A percentile compares a stretch with the other conserved stretches of the same genome.
Evolutionary conservation across 2,329 filamentous ascomycete species (phyloP).

Genomic region (Xylaria arbuscula): DNA sequence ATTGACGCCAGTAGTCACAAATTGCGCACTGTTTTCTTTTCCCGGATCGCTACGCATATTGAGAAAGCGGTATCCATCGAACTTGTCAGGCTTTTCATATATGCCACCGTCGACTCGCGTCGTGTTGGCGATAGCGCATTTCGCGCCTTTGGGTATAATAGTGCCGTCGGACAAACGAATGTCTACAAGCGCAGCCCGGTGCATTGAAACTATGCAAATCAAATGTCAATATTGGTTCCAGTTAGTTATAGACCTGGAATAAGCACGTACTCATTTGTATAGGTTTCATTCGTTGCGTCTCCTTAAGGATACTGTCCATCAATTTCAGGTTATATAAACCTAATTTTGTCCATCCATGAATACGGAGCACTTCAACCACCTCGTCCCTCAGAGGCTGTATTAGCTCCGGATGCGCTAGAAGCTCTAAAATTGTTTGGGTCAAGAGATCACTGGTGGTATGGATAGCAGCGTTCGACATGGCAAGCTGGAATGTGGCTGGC

Average conservation of each 20-base stretch:
- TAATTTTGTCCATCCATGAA: slow-evolving; percentile 22
- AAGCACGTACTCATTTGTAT: slow-evolving; percentile 16
- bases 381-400: slow-evolving; percentile 24
- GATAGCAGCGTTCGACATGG: slow-evolving; percentile 16
- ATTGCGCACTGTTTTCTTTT: slow-evolving; percentile 20
- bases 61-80: slow-evolving; percentile 30
- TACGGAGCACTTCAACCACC: slow-evolving; percentile 7
- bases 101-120: slow-evolving; percentile 6
- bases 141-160: slow-evolving; percentile 17
- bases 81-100: slow-evolving; percentile 24
- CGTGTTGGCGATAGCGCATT: slow-evolving; percentile 20
- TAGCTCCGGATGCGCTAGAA: slow-evolving; percentile 17
- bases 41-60: slow-evolving; percentile 16
- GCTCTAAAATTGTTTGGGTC: slow-evolving; percentile 21
- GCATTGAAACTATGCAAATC: slow-evolving; percentile 11
- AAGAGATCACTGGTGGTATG: slow-evolving; percentile 30
- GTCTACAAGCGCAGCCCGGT: slow-evolving; percentile 14
- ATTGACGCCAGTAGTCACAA: slow-evolving; percentile 18
- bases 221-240: not conserved
- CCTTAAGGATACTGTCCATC: slow-evolving; percentile 35
- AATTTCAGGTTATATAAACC: slow-evolving; percentile 27
- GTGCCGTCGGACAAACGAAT: slow-evolving; percentile 28
- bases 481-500: slow-evolving; percentile 20
- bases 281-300: slow-evolving; percentile 31
- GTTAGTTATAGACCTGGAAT: not conserved